These are phyloP conservation scores for Aspergillus ustus DNA, from an alignment of 2,329 filamentous ascomycete genomes.

Conservation along the genomic window DNA sequence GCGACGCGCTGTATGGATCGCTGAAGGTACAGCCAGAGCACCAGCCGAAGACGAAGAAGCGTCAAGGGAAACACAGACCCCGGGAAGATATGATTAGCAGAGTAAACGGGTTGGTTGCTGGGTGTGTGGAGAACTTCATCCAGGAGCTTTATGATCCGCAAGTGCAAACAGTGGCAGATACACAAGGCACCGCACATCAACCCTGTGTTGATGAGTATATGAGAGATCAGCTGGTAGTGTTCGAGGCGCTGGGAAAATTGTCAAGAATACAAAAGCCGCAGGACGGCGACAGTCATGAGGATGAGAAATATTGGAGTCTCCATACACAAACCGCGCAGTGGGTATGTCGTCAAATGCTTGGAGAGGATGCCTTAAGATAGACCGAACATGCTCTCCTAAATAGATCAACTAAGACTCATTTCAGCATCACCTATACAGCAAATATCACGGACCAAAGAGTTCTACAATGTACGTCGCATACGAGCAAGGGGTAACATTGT, in stretches of 20 bases:
- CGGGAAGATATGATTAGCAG: constrained; percentile 22
- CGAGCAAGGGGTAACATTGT: neutral
- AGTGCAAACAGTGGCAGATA: neutral
- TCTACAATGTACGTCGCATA: neutral
- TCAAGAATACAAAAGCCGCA: constrained; percentile 11
- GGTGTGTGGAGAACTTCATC: constrained; percentile 51
- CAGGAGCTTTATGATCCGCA: constrained; percentile 49
- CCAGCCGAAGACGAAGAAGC: neutral
- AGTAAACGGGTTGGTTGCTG: constrained; percentile 45
- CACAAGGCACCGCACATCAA: constrained; percentile 3
- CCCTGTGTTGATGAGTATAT: constrained; percentile 60
- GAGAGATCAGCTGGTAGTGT: constrained; percentile 64
- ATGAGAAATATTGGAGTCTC: constrained; percentile 41
- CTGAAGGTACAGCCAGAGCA: neutral
- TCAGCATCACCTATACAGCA: neutral
- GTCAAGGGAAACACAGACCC: constrained; percentile 4
- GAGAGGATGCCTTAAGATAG: constrained; percentile 5
- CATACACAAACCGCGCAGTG: constrained; percentile 51
- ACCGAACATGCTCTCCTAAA: neutral
- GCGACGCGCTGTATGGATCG: constrained; percentile 55
- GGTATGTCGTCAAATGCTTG: constrained; percentile 48
- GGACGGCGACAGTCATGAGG: constrained; percentile 27
- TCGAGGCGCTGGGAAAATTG: constrained; percentile 58
- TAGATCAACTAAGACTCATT: neutral
- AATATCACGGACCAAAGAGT: neutral